These are phyloP conservation scores for Diaporthe aspalathi DNA, from an alignment of 2,329 filamentous ascomycete species.

Conservation along the genomic window DNA sequence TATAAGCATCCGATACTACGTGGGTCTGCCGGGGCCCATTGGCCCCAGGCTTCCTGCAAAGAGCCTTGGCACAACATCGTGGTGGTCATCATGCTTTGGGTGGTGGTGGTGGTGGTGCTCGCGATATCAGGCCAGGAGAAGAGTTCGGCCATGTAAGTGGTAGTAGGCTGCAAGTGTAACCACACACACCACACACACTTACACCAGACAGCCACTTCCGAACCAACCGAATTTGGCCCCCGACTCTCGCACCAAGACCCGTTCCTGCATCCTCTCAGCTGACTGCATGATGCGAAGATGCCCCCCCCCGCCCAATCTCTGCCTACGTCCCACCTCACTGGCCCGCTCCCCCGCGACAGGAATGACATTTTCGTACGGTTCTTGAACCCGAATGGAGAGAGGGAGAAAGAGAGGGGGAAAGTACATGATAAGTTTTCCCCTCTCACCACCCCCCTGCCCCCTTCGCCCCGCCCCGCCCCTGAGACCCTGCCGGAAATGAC, in stretches of 20 bases:
- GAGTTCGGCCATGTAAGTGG: neutral
- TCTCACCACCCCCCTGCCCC: neutral
- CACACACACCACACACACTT: neutral
- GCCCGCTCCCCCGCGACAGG: no score
- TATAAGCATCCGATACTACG: conserved; percentile 25
- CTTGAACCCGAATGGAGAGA: neutral
- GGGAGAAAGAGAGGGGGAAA: no score
- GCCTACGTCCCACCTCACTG: neutral
- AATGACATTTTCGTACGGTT: neutral
- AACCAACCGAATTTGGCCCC: conserved; percentile 28
- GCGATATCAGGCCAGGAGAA: conserved; percentile 1
- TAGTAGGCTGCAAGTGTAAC: neutral
- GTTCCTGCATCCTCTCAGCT: conserved; percentile 31
- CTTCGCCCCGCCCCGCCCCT: neutral
- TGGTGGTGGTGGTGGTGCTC: neutral
- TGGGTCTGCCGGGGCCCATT: neutral
- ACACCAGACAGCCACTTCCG: neutral
- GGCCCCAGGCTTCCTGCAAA: conserved; percentile 16
- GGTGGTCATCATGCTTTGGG: conserved; percentile 1
- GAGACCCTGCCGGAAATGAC: conserved; percentile 28
- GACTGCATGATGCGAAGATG: conserved; percentile 27
- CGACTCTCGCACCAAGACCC: conserved; percentile 12
- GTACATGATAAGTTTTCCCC: neutral
- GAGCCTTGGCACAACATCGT: conserved; percentile 1
- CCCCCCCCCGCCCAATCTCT: neutral